A percentile compares a stretch with the other conserved stretches of the same genome.
These are phyloP conservation scores for Penicillium sp. DNA, from an alignment of 2,329 filamentous ascomycete species.

Conservation along the genomic window DNA sequence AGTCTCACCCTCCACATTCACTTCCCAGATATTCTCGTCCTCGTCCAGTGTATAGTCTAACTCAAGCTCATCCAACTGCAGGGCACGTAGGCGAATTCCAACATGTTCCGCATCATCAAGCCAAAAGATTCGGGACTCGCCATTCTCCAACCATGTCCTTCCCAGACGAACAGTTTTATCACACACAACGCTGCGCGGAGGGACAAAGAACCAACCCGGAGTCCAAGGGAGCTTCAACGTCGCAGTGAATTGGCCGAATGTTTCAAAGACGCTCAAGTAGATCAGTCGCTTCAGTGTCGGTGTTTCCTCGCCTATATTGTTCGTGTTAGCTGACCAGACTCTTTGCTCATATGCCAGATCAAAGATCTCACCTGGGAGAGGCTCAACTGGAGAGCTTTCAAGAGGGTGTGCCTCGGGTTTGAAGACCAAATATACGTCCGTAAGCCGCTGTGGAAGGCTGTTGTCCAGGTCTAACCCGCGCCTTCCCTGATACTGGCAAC, in stretches of 20 bases:
- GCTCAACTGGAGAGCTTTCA: background rate
- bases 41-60: background rate
- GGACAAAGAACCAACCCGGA: background rate
- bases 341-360: background rate
- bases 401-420: background rate
- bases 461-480: background rate
- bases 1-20: background rate
- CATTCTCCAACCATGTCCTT: slow-evolving; percentile 1
- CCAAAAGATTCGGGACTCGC: slow-evolving; percentile 1
- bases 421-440: background rate
- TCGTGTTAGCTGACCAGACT: too few species aligned
- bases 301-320: background rate
- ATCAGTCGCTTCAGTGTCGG: background rate
- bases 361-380: background rate
- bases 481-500: background rate
- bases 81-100: background rate
- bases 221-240: slow-evolving; percentile 2
- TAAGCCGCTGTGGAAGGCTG: background rate
- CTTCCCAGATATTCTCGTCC: slow-evolving; percentile 2
- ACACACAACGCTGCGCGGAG: background rate
- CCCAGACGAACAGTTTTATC: background rate
- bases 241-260: slow-evolving; percentile 4
- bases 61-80: background rate
- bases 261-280: background rate
- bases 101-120: background rate